Conservation (phyloP, 2,329 filamentous ascomycete species). For the Neodidymelliopsis sp. region DNA sequence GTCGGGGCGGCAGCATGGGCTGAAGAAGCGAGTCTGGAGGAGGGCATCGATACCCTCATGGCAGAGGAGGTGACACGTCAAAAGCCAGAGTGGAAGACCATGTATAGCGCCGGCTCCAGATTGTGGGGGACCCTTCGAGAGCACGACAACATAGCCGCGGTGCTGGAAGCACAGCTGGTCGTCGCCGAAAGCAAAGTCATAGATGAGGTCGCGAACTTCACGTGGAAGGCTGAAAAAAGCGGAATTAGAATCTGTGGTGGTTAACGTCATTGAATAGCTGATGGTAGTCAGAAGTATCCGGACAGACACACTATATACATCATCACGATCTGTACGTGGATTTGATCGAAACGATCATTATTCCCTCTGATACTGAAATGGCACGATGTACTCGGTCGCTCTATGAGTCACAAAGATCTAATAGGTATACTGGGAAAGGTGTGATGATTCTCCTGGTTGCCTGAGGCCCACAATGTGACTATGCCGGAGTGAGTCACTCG, state of each 20-base stretch:
- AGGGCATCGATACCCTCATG: not conserved
- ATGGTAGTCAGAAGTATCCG: not conserved
- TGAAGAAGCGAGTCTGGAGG: not conserved
- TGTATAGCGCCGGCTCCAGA: too few species aligned
- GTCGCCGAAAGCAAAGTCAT: not conserved
- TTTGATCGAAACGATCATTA: too few species aligned
- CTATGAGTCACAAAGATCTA: too few species aligned
- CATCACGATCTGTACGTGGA: not conserved
- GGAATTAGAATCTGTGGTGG: not conserved
- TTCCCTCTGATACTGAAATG: too few species aligned
- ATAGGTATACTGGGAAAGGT: too few species aligned
- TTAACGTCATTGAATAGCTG: too few species aligned
- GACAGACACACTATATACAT: not conserved
- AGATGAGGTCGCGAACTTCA: not conserved
- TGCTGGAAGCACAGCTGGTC: not conserved
- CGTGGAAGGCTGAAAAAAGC: not conserved
- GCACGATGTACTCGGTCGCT: too few species aligned
- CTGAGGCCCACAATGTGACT: too few species aligned
- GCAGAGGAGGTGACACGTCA: not conserved
- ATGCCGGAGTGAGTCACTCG: too few species aligned
- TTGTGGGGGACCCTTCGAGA: not conserved
- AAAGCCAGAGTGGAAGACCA: not conserved
- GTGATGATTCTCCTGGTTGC: too few species aligned
- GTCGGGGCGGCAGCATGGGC: not conserved
- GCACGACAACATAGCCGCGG: not conserved